Base-by-base conservation (phyloP, 345 rosid genomes). In the Eucalyptus rudis region DNA sequence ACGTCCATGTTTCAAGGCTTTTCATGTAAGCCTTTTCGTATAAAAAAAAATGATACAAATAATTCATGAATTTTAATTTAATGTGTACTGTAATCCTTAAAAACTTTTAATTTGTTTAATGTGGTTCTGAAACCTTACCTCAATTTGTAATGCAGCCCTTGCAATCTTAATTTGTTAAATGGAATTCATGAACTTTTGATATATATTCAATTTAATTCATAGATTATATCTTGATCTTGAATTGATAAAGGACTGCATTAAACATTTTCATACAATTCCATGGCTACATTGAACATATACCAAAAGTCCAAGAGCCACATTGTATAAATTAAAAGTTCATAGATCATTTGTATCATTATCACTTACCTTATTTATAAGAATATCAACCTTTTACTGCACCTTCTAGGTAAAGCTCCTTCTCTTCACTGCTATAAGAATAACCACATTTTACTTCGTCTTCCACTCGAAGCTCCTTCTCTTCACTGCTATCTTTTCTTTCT, bases 101-200 rank as follows among this genome's bases (percentile, higher is more conserved):
- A 19, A 52, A 1, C 0, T 52, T 52, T 52, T 19, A 52, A 19
- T 52, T 52, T 52, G 0, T 52, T 52, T 0, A 52, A 1, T 52
- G 2, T 7, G 0, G 0, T 22, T 0, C 13, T 24, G 0, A 0
- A 56, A 9, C 6, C 1, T 56, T 56, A 56, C 0, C 1, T 0
- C 62, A 56, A 56, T 56, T 0, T 56, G 29, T 24, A 24, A 56
- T 56, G 62, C 0, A 6, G 0, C 0, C 0, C 6, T 22, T 56
- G 12, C 24, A 56, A 9, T 56, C 6, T 56, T 56, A 56, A 56
- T 56, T 56, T 22, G 0, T 56, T 56, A 0, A 4, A 56, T 56
- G 0, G 0, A 56, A 0, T 22, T 4, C 5, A 56, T 56, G 0
- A 56, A 9, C 0, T 56, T 56, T 56, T 9, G 13, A 0, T 56